phyloP scores from a whole-genome alignment of 768 basidiomycete genomes.

The Mycena venus region DNA sequence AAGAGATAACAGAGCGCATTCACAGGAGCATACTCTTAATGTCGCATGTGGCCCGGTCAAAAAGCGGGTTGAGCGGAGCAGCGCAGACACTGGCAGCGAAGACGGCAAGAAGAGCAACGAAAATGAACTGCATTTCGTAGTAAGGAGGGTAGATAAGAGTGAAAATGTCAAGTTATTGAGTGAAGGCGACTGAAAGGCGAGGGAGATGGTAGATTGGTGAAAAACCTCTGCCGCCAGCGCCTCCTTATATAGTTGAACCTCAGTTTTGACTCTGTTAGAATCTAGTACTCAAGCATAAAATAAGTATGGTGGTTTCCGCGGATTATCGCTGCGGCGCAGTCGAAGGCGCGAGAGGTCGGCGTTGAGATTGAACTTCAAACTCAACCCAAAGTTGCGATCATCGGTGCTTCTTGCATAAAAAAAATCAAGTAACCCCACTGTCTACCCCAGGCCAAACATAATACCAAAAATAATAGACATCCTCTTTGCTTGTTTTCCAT shows the following conservation, averaged over 20 bases:
- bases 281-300: not conserved
- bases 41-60: too few species aligned
- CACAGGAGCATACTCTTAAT: too few species aligned
- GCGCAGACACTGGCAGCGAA: too few species aligned
- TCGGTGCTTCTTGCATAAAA: not conserved
- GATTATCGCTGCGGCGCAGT: not conserved
- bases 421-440: not conserved
- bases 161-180: not conserved
- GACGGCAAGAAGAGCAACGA: too few species aligned
- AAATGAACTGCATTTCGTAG: not conserved
- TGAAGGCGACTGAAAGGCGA: not conserved
- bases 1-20: too few species aligned
- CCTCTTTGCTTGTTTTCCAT: not conserved
- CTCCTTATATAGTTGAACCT: not conserved
- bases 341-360: not conserved
- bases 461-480: not conserved
- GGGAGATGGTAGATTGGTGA: slow-evolving; percentile 1
- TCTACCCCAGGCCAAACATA: not conserved
- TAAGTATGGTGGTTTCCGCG: not conserved
- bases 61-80: too few species aligned
- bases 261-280: not conserved
- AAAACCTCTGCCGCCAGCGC: not conserved
- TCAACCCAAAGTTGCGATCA: not conserved
- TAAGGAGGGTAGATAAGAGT: not conserved
- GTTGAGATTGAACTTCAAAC: not conserved